A percentile compares a stretch with the other conserved stretches of the same genome.
These are phyloP conservation scores for Sanghuangporus sanghuang DNA, from an alignment of 1,284 basidiomycete genomes.

Conservation along the genomic window DNA sequence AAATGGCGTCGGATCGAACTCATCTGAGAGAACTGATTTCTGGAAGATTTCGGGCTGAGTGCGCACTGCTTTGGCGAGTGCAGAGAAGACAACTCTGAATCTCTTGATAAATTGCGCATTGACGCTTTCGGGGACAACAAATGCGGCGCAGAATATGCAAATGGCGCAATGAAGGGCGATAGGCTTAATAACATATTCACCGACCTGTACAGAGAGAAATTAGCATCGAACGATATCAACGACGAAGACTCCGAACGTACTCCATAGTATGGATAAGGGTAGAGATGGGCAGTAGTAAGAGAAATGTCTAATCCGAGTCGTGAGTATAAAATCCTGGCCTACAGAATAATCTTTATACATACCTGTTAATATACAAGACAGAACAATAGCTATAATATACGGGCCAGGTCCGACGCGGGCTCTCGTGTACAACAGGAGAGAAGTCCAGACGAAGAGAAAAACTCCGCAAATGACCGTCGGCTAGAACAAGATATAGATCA, in stretches of 20 bases:
- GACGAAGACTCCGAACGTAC: constrained; percentile 24
- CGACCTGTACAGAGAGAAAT: constrained; percentile 39
- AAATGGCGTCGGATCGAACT: constrained; percentile 41
- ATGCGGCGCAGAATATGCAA: constrained; percentile 44
- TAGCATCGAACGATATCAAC: background rate
- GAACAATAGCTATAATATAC: constrained; percentile 46
- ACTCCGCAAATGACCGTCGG: constrained; percentile 58
- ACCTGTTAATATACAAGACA: constrained; percentile 56
- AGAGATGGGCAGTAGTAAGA: constrained; percentile 55
- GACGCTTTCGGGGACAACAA: constrained; percentile 65
- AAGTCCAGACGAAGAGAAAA: constrained; percentile 63
- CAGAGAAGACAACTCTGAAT: constrained; percentile 47
- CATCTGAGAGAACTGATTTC: constrained; percentile 36
- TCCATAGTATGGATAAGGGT: constrained; percentile 63
- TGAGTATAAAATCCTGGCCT: constrained; percentile 18
- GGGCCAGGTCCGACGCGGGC: constrained; percentile 61
- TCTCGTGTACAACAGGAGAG: constrained; percentile 60
- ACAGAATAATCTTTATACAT: constrained; percentile 21
- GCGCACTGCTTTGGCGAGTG: constrained; percentile 38
- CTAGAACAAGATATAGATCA: constrained; percentile 24
- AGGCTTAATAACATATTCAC: constrained; percentile 49
- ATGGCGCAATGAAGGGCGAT: constrained; percentile 58
- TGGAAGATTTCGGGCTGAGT: constrained; percentile 32
- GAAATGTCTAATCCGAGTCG: constrained; percentile 30
- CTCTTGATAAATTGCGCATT: constrained; percentile 57